These are phyloP conservation scores for Fusarium sp. DNA, from an alignment of 2,329 filamentous ascomycete genomes.

Conservation along the genomic window DNA sequence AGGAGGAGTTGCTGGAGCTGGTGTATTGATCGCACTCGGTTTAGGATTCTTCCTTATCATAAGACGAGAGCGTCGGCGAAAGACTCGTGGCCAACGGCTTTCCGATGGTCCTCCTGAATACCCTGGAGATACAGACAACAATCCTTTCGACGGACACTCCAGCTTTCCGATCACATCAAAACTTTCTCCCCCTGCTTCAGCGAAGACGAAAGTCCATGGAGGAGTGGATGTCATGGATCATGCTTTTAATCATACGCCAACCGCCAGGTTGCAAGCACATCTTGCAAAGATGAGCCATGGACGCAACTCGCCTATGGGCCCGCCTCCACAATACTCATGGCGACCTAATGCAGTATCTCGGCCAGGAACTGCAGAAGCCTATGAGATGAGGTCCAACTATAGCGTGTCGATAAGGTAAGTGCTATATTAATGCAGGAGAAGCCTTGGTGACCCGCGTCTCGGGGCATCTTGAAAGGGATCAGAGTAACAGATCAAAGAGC, in stretches of 20 bases:
- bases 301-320: constrained; percentile 22
- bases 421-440: not conserved
- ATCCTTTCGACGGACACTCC: constrained; percentile 16
- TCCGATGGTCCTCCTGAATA: constrained; percentile 33
- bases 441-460: too few relatives aligned
- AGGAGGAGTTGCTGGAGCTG: constrained; percentile 46
- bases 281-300: constrained; percentile 23
- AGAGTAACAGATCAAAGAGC: not conserved
- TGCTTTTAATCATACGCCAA: constrained; percentile 40
- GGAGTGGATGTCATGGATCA: constrained; percentile 39
- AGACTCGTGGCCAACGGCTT: constrained; percentile 41
- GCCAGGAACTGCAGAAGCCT: constrained; percentile 51
- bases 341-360: constrained; percentile 48
- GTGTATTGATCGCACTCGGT: constrained; percentile 45
- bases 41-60: constrained; percentile 53
- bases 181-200: constrained; percentile 38
- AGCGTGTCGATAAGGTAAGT: not conserved
- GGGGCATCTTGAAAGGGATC: not conserved
- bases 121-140: constrained; percentile 47
- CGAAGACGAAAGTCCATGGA: constrained; percentile 43
- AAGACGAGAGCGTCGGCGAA: constrained; percentile 47
- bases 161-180: constrained; percentile 29
- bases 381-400: constrained; percentile 44
- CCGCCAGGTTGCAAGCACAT: constrained; percentile 45
- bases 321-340: constrained; percentile 25